Evolutionary conservation across 805 yeast species (phyloP).

Genomic region (Teunomyces pallodes): DNA sequence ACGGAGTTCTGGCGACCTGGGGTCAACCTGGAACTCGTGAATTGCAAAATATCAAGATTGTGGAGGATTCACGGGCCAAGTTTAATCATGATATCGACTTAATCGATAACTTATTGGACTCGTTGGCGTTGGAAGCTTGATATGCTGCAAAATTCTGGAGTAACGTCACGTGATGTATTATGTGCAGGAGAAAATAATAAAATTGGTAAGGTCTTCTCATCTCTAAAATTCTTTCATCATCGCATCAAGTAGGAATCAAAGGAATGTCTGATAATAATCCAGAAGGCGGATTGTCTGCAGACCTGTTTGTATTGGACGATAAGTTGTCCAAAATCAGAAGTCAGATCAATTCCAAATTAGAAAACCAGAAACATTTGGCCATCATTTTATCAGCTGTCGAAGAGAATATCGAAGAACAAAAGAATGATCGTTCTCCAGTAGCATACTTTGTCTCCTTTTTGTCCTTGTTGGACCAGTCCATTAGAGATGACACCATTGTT

Average conservation of each 20-base stretch:
- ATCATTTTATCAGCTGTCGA: constrained; percentile 85
- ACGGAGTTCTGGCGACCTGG: constrained; percentile 17
- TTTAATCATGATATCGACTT: constrained; percentile 28
- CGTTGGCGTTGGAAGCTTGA: constrained; percentile 29
- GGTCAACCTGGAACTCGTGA: constrained; percentile 8
- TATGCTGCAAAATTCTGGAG: background rate
- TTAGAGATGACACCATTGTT: constrained; percentile 45
- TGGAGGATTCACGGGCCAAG: constrained; percentile 13
- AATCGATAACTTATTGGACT: constrained; percentile 27
- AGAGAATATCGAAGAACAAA: constrained; percentile 73
- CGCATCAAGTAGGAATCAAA: background rate
- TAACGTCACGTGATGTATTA: background rate
- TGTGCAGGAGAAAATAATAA: background rate
- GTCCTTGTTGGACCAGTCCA: constrained; percentile 74
- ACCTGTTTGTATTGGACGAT: constrained; percentile 53
- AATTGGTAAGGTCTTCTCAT: background rate
- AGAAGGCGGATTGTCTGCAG: constrained; percentile 36
- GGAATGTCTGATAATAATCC: constrained; percentile 33
- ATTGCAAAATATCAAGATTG: constrained; percentile 15
- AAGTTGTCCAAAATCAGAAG: constrained; percentile 65
- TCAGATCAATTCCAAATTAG: constrained; percentile 76
- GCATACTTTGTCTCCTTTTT: constrained; percentile 85
- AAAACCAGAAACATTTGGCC: constrained; percentile 84
- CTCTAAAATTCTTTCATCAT: constrained; percentile 4
- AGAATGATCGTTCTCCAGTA: constrained; percentile 60